phyloP scores from a whole-genome alignment of 305 asterid species.

The Fraxinus albicans region DNA sequence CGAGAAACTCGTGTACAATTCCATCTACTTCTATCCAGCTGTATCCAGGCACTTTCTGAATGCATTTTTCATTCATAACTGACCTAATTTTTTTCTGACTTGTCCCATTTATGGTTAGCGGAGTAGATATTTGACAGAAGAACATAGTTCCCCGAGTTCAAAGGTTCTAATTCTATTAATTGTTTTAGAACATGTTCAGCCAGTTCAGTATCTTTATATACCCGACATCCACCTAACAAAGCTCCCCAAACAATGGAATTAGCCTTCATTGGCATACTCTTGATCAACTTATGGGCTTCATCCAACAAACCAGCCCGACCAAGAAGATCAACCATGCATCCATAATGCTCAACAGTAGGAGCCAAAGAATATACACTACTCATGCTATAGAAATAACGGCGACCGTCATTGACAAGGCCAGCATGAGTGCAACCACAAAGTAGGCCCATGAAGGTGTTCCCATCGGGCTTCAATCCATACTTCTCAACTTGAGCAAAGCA shows the following conservation, averaged over 20 bases:
- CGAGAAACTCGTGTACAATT: constrained; percentile 70
- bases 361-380: constrained; percentile 29
- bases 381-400: constrained; percentile 46
- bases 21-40: constrained; percentile 80
- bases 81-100: constrained; percentile 52
- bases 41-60: constrained; percentile 58
- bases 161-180: constrained; percentile 61
- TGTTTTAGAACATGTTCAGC: constrained; percentile 54
- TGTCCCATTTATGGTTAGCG: constrained; percentile 55
- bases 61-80: constrained; percentile 42
- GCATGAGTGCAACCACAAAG: constrained; percentile 71
- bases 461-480: constrained; percentile 48
- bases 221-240: constrained; percentile 54
- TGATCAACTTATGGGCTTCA: constrained; percentile 52
- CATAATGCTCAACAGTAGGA: constrained; percentile 68
- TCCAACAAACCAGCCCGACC: constrained; percentile 63
- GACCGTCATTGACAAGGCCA: constrained; percentile 67
- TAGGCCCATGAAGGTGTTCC: constrained; percentile 63
- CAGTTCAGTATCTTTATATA: constrained; percentile 54
- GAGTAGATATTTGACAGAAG: constrained; percentile 69
- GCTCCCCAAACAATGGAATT: constrained; percentile 77
- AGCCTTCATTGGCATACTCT: constrained; percentile 58
- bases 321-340: constrained; percentile 74
- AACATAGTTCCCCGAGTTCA: constrained; percentile 68
- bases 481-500: constrained; percentile 58